A percentile compares a stretch with the other conserved stretches of the same genome.
Conservation (phyloP, 345 rosid species). For the Reutealis trisperma region DNA sequence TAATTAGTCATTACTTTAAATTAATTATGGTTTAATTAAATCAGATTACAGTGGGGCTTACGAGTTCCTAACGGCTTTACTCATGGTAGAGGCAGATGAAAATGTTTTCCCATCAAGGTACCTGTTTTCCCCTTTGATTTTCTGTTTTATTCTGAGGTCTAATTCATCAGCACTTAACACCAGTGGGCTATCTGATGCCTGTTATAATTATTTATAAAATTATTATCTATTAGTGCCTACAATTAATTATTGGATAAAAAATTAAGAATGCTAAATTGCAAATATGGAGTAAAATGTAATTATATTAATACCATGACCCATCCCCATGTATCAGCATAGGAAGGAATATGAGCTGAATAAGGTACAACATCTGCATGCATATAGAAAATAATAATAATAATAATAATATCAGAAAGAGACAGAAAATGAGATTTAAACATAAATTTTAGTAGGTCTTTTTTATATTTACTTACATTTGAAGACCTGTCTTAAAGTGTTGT, state of each 20-base stretch:
- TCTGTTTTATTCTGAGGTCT: constrained; percentile 49
- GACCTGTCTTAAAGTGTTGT: constrained; percentile 60
- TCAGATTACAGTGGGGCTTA: constrained; percentile 19
- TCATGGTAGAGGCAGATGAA: constrained; percentile 47
- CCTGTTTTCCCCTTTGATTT: constrained; percentile 51
- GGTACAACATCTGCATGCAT: constrained; percentile 61
- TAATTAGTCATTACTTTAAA: neutral
- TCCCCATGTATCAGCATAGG: constrained; percentile 77
- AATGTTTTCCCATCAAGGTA: constrained; percentile 59
- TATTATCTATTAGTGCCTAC: neutral
- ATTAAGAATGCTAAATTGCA: no score
- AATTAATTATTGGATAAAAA: neutral
- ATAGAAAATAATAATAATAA: neutral
- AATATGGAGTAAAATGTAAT: neutral
- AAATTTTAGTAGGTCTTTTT: no score
- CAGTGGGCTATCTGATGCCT: constrained; percentile 61
- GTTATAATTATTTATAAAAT: neutral
- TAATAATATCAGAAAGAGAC: neutral
- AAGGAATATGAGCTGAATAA: constrained; percentile 64
- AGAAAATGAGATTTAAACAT: neutral
- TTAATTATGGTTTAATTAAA: neutral
- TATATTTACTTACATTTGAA: constrained; percentile 50
- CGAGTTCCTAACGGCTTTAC: constrained; percentile 62
- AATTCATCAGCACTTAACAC: constrained; percentile 44
- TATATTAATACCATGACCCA: constrained; percentile 61